phyloP scores from a whole-genome alignment of 306 rosid species.

The Prunus armeniaca region DNA sequence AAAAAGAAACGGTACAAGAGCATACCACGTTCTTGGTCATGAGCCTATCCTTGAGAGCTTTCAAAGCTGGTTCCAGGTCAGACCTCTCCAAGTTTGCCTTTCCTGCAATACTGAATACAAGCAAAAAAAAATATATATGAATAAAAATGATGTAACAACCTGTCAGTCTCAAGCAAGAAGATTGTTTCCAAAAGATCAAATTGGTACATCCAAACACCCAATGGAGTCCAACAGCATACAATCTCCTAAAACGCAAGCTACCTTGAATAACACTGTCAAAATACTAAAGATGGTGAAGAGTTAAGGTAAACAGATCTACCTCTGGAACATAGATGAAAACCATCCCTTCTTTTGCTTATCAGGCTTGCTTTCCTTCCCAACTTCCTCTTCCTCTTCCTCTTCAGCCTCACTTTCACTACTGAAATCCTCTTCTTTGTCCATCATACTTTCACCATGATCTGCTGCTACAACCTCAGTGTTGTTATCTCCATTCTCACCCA shows the following conservation, averaged over 20 bases:
- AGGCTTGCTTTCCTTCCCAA: conserved; percentile 56
- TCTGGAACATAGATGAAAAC: conserved; percentile 96
- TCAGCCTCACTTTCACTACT: conserved; percentile 82
- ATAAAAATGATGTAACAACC: conserved; percentile 8
- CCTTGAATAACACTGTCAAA: not conserved
- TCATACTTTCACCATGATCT: conserved; percentile 95
- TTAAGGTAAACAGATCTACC: conserved; percentile 37
- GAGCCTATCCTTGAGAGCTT: conserved; percentile 92
- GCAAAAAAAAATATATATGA: not conserved
- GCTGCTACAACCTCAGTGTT: conserved; percentile 66
- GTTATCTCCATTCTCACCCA: conserved; percentile 60
- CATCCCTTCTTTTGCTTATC: conserved; percentile 91
- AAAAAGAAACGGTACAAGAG: conserved; percentile 4
- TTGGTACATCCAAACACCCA: not conserved
- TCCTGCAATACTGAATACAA: conserved; percentile 81
- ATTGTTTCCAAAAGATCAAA: not conserved
- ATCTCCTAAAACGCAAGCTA: not conserved
- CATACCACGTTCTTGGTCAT: conserved; percentile 99
- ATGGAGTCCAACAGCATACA: not conserved
- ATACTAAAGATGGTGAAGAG: not conserved
- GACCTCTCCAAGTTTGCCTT: conserved; percentile 93
- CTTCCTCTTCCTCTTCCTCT: conserved; percentile 67
- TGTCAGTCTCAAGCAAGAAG: not conserved
- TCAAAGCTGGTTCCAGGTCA: conserved; percentile 94
- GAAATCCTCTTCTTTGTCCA: conserved; percentile 89